Conservation (phyloP, 176 grass and related monocot genomes). For the Chloris gayana region DNA sequence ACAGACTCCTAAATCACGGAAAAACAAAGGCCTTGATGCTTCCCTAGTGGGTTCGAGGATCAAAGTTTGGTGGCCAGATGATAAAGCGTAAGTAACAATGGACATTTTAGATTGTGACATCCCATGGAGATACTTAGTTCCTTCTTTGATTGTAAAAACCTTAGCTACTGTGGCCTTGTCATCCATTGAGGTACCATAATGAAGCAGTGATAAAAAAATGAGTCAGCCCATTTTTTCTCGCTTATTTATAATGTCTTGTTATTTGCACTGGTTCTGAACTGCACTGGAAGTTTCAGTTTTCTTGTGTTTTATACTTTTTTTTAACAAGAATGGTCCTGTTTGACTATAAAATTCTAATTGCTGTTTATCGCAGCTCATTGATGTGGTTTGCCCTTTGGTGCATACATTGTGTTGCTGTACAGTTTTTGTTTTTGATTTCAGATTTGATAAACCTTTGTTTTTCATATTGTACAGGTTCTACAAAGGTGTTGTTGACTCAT, state of each 20-base stretch:
- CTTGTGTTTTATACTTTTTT: background rate
- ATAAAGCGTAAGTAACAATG: slow-evolving; percentile 69
- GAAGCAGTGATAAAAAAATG: slow-evolving; percentile 3
- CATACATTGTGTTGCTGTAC: background rate
- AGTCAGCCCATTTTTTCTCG: background rate
- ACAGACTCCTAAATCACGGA: slow-evolving; percentile 62
- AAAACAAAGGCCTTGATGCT: slow-evolving; percentile 61
- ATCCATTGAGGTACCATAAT: background rate
- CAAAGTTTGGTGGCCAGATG: slow-evolving; percentile 99
- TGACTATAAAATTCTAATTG: background rate
- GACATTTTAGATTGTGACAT: background rate
- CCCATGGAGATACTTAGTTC: background rate
- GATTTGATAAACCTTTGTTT: slow-evolving; percentile 12
- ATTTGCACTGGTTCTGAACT: background rate
- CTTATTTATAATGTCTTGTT: background rate
- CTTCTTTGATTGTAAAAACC: slow-evolving; percentile 1
- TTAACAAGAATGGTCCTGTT: background rate
- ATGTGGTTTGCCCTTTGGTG: no score
- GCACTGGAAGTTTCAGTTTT: background rate
- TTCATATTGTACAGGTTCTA: slow-evolving; percentile 67
- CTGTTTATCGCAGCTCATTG: slow-evolving; percentile 2
- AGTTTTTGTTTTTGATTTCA: slow-evolving; percentile 9
- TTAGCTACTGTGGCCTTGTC: background rate
- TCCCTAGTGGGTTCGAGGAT: slow-evolving; percentile 70
- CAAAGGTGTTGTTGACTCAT: slow-evolving; percentile 64